A percentile compares a stretch with the other conserved stretches of the same genome.
Conservation (phyloP, 495 filamentous ascomycete species). For the Xanthoparmelia taractica region DNA sequence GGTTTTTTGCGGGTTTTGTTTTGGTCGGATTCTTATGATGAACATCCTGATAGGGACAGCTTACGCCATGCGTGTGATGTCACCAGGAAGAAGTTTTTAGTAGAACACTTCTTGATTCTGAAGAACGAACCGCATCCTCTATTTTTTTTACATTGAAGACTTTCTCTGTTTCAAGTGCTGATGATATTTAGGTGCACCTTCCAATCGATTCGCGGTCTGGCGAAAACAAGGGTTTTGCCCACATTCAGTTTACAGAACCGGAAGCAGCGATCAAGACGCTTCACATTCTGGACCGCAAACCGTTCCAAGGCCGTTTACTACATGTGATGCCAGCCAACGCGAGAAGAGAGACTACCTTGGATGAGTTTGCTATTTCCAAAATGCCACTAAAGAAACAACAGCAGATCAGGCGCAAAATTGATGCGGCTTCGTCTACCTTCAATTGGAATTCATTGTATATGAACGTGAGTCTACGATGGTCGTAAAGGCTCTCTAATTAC, state of each 20-base stretch:
- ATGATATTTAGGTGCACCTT: slow-evolving; percentile 65
- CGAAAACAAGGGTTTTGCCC: slow-evolving; percentile 77
- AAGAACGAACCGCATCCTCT: slow-evolving; percentile 30
- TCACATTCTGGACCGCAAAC: slow-evolving; percentile 62
- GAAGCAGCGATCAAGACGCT: slow-evolving; percentile 70
- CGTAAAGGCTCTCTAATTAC: not conserved
- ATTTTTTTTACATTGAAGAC: no score
- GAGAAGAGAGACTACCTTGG: slow-evolving; percentile 72
- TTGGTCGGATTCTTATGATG: slow-evolving; percentile 57
- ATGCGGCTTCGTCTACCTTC: slow-evolving; percentile 68
- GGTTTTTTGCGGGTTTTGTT: slow-evolving; percentile 17
- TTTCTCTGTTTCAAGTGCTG: slow-evolving; percentile 34
- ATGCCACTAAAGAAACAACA: slow-evolving; percentile 91
- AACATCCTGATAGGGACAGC: slow-evolving; percentile 99
- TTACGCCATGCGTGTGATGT: slow-evolving; percentile 71
- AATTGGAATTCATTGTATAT: slow-evolving; percentile 98
- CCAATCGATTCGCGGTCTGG: slow-evolving; percentile 58
- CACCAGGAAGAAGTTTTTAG: slow-evolving; percentile 63
- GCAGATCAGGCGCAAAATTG: slow-evolving; percentile 71
- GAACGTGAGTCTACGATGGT: slow-evolving; percentile 54
- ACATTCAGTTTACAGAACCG: slow-evolving; percentile 65
- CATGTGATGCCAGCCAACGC: slow-evolving; percentile 77
- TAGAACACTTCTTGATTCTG: slow-evolving; percentile 69
- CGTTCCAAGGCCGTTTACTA: slow-evolving; percentile 84
- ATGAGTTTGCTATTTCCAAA: slow-evolving; percentile 81